Evolutionary conservation across 805 yeast species (phyloP), one percentile per base, ranked within the genome.

Genomic region (Wickerhamiella musiphila): DNA sequence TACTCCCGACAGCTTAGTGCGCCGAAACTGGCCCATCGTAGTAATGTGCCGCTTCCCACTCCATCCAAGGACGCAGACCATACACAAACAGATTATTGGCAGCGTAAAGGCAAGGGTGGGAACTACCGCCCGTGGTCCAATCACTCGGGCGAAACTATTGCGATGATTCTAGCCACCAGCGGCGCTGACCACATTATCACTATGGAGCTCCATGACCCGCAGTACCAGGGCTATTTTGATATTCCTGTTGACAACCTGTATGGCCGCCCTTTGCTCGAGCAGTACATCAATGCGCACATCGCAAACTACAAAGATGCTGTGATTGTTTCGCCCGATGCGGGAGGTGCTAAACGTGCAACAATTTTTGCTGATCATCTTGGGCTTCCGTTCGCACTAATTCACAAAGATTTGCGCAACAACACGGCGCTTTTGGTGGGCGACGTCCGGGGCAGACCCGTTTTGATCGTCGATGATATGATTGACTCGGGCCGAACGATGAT

Each of bases 281-380:
- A 79, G 43, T 90, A 83, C 55, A 83, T 90, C 38, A 63, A 70
- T 15, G 73, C 75, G 36, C 63, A 65, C 40, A 73, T 90, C 35
- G 86, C 92, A n/a, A 56, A 78, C 39, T 81, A 73, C 50, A 69
- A 69, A 42, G 76, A 83, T 25, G 78, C 86, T 26, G 93, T 90
- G 6, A 72, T 90, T 45, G 95, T 90, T 21, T 82, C 94, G 1
- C 99, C 99, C 0, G 99, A 90, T 56, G 90, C 95, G 15, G 99
- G 99, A 49, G 99, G 99, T 40, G 99, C 98, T 31, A 90, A 90
- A 54, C 63, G 98, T 42, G 95, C 98, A 20, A 79, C 94, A 1
- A 76, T 86, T 1, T 68, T 90, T 38, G 98, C 98, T 2, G 99
- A 90, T 56, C 68, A 78, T 1, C 58, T 90, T 36, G 83, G 81